Conservation (phyloP, 2,329 filamentous ascomycete genomes). For the Biscogniauxia marginata region DNA sequence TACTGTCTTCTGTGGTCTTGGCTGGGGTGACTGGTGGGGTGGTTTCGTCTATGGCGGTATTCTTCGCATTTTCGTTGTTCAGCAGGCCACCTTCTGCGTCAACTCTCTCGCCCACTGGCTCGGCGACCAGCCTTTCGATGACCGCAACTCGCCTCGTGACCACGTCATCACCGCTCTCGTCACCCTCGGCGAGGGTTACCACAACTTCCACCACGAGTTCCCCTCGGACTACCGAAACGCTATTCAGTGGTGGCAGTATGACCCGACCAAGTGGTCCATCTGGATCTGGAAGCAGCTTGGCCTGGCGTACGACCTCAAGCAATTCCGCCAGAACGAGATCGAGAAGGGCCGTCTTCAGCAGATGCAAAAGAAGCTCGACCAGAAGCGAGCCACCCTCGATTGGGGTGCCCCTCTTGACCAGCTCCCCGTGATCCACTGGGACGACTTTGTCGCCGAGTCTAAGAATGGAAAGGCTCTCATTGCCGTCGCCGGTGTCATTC, state of each 20-base stretch:
- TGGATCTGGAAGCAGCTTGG: conserved; percentile 67
- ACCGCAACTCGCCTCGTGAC: conserved; percentile 68
- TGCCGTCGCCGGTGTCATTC: conserved; percentile 62
- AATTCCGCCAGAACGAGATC: conserved; percentile 89
- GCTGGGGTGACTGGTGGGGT: conserved; percentile 48
- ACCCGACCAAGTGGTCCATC: conserved; percentile 70
- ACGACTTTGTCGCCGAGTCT: conserved; percentile 62
- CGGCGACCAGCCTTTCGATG: conserved; percentile 66
- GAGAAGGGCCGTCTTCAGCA: conserved; percentile 68
- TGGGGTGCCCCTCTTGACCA: conserved; percentile 65
- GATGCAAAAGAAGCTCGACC: conserved; percentile 67
- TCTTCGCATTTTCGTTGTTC: conserved; percentile 50
- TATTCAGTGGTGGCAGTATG: conserved; percentile 68
- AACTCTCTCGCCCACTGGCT: conserved; percentile 54
- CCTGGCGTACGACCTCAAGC: conserved; percentile 73
- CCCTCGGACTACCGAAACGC: conserved; percentile 71
- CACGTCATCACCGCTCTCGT: conserved; percentile 66
- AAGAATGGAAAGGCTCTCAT: conserved; percentile 63
- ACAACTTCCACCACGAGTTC: conserved; percentile 75
- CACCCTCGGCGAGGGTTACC: conserved; percentile 68
- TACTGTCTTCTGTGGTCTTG: conserved; percentile 45
- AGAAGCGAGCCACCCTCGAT: conserved; percentile 61
- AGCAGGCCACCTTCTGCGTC: conserved; percentile 54
- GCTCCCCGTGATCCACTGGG: conserved; percentile 45
- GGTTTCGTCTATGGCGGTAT: conserved; percentile 52